phyloP scores from a whole-genome alignment of 208 protist species.

The Vickermania ingenoplastis region DNA sequence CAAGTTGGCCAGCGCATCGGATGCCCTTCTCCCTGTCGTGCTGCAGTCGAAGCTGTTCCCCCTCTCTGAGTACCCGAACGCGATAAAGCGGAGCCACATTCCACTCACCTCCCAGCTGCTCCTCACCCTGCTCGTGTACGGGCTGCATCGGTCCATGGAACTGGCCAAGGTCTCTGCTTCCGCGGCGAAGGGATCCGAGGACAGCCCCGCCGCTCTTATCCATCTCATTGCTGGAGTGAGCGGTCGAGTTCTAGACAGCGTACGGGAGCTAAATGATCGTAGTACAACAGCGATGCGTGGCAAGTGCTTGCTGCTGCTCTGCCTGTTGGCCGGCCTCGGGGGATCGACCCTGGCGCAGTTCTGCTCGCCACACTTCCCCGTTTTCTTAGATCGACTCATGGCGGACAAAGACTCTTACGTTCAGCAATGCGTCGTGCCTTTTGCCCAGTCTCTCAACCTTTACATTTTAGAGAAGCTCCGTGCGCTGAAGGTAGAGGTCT shows the following conservation, averaged over 20 bases:
- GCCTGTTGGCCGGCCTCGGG: slow-evolving; percentile 55
- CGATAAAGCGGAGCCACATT: slow-evolving; percentile 27
- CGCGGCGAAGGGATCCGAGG: slow-evolving; percentile 17
- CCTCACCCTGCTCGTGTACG: slow-evolving; percentile 68
- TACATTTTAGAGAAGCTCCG: slow-evolving; percentile 58
- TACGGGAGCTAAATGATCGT: slow-evolving; percentile 27
- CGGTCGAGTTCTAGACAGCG: slow-evolving; percentile 13
- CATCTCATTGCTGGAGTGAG: slow-evolving; percentile 15
- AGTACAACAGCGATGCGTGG: slow-evolving; percentile 43
- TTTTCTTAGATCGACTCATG: slow-evolving; percentile 46
- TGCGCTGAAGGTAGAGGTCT: slow-evolving; percentile 26
- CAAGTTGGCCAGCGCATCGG: slow-evolving; percentile 57
- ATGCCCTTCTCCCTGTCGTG: slow-evolving; percentile 46
- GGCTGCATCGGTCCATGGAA: slow-evolving; percentile 43
- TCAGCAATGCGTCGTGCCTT: slow-evolving; percentile 28
- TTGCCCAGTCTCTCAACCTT: slow-evolving; percentile 32
- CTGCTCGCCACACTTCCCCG: slow-evolving; percentile 25
- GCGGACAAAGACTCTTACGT: slow-evolving; percentile 73
- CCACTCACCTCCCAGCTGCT: slow-evolving; percentile 65
- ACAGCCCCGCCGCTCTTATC: slow-evolving; percentile 6
- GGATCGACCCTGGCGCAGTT: slow-evolving; percentile 32
- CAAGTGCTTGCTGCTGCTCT: slow-evolving; percentile 59
- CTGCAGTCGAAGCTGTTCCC: slow-evolving; percentile 42
- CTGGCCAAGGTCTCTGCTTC: slow-evolving; percentile 37
- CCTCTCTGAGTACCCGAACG: slow-evolving; percentile 24